Evolutionary conservation across 371 early-diverging fungal species (phyloP).

Genomic region (Capillidium rhysosporum): DNA sequence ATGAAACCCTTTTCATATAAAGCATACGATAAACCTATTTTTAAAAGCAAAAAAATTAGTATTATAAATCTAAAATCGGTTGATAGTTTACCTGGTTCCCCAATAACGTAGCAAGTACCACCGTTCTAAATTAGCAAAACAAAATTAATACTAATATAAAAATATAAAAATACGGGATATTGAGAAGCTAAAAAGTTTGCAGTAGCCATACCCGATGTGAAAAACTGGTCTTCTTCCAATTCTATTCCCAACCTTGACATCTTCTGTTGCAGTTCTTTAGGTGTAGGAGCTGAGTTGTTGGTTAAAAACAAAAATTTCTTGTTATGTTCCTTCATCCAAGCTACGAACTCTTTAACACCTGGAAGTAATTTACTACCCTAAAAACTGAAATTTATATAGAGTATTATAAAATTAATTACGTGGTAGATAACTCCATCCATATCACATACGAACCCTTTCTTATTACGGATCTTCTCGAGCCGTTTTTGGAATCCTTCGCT

Average conservation of each 20-base stretch:
- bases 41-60: background rate
- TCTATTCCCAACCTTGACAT: conserved; percentile 33
- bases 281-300: conserved; percentile 47
- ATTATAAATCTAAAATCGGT: no score
- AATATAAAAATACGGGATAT: conserved; percentile 19
- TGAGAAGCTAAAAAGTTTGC: conserved; percentile 36
- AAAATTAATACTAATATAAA: background rate
- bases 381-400: conserved; percentile 1
- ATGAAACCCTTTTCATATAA: conserved; percentile 43
- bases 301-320: conserved; percentile 45
- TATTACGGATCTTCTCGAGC: conserved; percentile 27
- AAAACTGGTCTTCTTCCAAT: conserved; percentile 33
- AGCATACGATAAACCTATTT: conserved; percentile 31
- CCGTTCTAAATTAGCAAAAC: conserved; percentile 12
- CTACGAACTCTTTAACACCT: conserved; percentile 42
- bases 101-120: conserved; percentile 34
- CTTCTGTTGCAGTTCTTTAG: conserved; percentile 38
- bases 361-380: conserved; percentile 28
- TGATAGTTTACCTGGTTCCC: conserved; percentile 26
- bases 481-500: conserved; percentile 19
- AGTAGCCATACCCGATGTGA: conserved; percentile 39
- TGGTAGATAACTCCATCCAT: conserved; percentile 53
- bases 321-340: conserved; percentile 29
- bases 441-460: conserved; percentile 40
- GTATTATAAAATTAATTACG: conserved; percentile 13